Evolutionary conservation across 257 asterid genomes (phyloP), one percentile per base, ranked within the genome.

Genomic region (Dorcoceras hygrometricum): DNA sequence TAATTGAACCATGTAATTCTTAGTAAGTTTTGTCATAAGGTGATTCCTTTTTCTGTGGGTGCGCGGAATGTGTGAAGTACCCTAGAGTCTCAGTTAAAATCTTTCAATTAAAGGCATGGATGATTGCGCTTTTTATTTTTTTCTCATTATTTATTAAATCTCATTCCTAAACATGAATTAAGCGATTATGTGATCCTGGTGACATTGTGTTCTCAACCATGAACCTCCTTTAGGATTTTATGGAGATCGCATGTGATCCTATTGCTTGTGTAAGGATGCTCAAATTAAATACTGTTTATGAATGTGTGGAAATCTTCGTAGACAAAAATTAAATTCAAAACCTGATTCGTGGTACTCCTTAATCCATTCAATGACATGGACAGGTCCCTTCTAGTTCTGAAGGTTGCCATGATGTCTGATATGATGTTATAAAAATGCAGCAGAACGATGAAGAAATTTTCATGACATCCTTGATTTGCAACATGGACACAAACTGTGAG

Each of bases 381-480:
- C 62, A 63, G 63, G 56, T 66, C 69, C 68, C 50, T 22, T 18
- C 43, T 27, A 69, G 10, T 43, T 27, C 22, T 22, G 51, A 19
- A 16, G 54, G 25, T 31, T 24, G 46, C 46, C 46, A 36, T 36
- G 46, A 36, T 36, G 57, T 11, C 53, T 57, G 50, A 28, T 62
- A 39, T 18, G 29, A 59, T 57, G 64, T 11, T 53, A 56, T 70
- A 58, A 67, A 48, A 69, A 51, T 66, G 23, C 57, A 80, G 62
- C 88, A 90, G 99, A 75, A 76, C 43, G 94, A 90, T 70, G 94
- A 83, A 79, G 97, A 86, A 74, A 71, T 87, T 65, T 86, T 90
- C 61, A 86, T 86, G 97, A 84, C 88, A 69, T 86, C 99, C 81
- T 83, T 93, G 85, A 93, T 93, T 60, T 93, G 99, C 86, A 79